Percentiles rank a stretch among this genome's conserved stretches.
These are phyloP conservation scores for Jatropha multifida DNA, from an alignment of 441 rosid species.

Conservation along the genomic window DNA sequence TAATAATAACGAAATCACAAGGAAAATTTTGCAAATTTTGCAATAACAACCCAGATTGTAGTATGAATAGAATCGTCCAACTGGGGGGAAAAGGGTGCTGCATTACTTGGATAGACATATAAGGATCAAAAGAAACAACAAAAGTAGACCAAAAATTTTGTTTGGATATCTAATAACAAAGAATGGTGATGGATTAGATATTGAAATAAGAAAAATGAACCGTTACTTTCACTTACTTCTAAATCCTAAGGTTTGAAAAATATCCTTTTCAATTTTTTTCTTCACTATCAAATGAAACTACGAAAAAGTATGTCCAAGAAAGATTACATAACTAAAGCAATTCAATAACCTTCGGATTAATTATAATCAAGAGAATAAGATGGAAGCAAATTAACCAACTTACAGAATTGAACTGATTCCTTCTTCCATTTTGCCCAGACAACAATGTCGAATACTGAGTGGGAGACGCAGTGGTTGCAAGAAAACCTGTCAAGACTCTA, in stretches of 20 bases:
- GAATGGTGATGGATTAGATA: neutral
- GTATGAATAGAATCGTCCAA: too few relatives aligned
- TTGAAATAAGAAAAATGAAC: neutral
- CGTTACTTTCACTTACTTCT: constrained; percentile 4
- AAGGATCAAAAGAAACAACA: neutral
- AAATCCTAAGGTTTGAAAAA: neutral
- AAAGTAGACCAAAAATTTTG: neutral
- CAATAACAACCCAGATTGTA: too few relatives aligned
- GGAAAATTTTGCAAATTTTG: too few relatives aligned
- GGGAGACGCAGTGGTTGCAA: constrained; percentile 78
- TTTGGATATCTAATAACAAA: neutral
- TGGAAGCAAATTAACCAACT: constrained; percentile 27
- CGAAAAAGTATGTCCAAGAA: neutral
- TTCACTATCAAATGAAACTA: neutral
- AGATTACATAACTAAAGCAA: neutral
- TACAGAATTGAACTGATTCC: constrained; percentile 44
- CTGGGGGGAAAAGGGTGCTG: too few relatives aligned
- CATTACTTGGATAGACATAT: neutral
- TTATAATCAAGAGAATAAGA: neutral
- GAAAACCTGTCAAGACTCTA: constrained; percentile 82
- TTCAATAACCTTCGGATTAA: neutral
- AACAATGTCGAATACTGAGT: constrained; percentile 41
- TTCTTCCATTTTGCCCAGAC: constrained; percentile 41
- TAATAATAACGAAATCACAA: too few relatives aligned
- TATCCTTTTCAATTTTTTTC: neutral